Evolutionary conservation across 2,329 filamentous ascomycete genomes (phyloP).

Genomic region (Aspergillus uvarum): DNA sequence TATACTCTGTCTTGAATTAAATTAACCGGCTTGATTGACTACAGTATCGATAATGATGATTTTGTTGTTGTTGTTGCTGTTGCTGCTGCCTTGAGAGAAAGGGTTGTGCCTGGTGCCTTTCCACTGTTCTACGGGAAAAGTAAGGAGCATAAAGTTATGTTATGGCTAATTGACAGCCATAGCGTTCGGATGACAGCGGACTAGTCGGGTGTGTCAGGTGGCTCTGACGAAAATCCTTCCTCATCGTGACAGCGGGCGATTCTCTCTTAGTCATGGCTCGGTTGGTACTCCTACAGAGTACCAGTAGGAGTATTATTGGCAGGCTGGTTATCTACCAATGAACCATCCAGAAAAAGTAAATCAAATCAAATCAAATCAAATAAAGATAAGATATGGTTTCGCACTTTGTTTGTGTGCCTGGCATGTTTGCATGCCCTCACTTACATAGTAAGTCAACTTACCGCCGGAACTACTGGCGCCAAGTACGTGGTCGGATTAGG

Average conservation of each 20-base stretch:
- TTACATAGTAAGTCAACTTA: not conserved
- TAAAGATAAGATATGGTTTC: not conserved
- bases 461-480: not conserved
- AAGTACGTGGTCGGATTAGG: not conserved
- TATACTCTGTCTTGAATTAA: no score
- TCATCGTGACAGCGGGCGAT: not conserved
- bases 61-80: no score
- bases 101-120: no score
- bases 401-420: slow-evolving; percentile 1
- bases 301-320: no score
- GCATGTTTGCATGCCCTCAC: not conserved
- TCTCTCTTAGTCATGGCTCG: not conserved
- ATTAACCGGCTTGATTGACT: not conserved
- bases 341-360: not conserved
- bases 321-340: not conserved
- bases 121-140: no score
- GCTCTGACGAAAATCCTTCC: not conserved
- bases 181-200: not conserved
- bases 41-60: no score
- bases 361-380: not conserved
- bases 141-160: not conserved
- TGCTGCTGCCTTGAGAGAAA: not conserved
- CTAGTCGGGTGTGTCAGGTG: not conserved
- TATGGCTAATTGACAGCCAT: not conserved
- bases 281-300: no score